These are phyloP conservation scores for Lenwebbia sp. DNA, from an alignment of 345 rosid species.

Conservation along the genomic window DNA sequence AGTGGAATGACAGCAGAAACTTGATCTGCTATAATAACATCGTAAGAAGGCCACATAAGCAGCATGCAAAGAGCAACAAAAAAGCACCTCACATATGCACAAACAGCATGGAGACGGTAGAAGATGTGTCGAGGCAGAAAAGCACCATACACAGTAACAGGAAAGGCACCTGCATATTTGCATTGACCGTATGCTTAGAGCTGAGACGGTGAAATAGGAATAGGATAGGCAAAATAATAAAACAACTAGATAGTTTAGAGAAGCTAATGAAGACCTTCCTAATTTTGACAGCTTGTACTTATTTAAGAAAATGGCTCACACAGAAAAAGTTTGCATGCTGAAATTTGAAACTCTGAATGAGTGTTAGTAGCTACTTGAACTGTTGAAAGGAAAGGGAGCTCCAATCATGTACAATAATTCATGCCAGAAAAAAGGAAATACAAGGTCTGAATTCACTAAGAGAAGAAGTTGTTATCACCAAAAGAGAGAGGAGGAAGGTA, in stretches of 20 bases:
- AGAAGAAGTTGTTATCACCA: neutral
- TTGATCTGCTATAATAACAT: conserved; percentile 69
- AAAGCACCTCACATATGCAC: conserved; percentile 79
- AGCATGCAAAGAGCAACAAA: conserved; percentile 70
- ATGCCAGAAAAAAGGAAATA: neutral
- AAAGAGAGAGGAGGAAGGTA: neutral
- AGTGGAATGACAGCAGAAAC: conserved; percentile 80
- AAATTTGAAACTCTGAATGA: neutral
- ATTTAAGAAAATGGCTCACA: neutral
- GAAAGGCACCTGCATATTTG: conserved; percentile 50
- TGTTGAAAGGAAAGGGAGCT: neutral
- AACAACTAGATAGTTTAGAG: neutral
- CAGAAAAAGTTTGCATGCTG: neutral
- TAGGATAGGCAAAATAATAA: neutral
- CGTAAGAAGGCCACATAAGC: conserved; percentile 66
- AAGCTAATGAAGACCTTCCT: neutral
- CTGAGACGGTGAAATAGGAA: neutral
- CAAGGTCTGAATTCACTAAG: neutral
- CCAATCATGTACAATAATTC: neutral
- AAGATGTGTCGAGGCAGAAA: conserved; percentile 78
- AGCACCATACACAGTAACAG: conserved; percentile 68
- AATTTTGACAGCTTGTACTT: neutral
- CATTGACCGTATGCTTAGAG: neutral
- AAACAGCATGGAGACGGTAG: conserved; percentile 73
- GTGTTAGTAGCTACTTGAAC: neutral